A percentile compares a stretch with the other conserved stretches of the same genome.
phyloP scores from a whole-genome alignment of 768 basidiomycete genomes.

The Kwoniella pini region DNA sequence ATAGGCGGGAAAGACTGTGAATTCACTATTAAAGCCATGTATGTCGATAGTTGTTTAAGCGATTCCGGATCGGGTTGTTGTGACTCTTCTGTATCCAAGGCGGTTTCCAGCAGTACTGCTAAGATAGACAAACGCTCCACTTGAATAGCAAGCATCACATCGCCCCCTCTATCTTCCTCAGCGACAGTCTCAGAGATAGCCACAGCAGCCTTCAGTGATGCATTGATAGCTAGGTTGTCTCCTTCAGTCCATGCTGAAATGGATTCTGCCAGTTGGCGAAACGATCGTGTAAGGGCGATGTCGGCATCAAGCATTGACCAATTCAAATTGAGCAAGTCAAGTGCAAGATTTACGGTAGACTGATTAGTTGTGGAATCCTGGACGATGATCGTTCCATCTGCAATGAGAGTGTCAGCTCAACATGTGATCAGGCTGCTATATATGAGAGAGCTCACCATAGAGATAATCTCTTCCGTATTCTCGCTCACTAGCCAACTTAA shows the following conservation, averaged over 20 bases:
- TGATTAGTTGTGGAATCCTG: constrained; percentile 43
- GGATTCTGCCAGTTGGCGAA: constrained; percentile 71
- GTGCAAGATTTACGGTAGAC: constrained; percentile 61
- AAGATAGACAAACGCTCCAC: constrained; percentile 71
- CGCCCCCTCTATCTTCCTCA: constrained; percentile 69
- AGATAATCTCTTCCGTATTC: constrained; percentile 78
- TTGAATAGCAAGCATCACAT: constrained; percentile 83
- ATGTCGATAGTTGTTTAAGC: constrained; percentile 66
- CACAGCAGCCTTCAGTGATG: constrained; percentile 63
- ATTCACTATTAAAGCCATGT: constrained; percentile 66
- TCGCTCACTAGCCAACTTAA: constrained; percentile 67
- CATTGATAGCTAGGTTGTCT: constrained; percentile 62
- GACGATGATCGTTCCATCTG: constrained; percentile 31
- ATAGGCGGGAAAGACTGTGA: constrained; percentile 75
- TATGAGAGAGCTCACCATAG: constrained; percentile 61
- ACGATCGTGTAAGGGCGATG: constrained; percentile 70
- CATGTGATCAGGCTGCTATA: neutral
- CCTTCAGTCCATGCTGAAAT: constrained; percentile 67
- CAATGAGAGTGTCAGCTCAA: neutral
- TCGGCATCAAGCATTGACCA: constrained; percentile 81
- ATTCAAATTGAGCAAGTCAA: constrained; percentile 80
- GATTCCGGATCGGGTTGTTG: constrained; percentile 60
- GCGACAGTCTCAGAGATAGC: constrained; percentile 69
- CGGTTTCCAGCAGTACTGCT: constrained; percentile 73
- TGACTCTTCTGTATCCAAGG: constrained; percentile 61